Evolutionary conservation across 805 yeast species (phyloP), one percentile per base, ranked within the genome.

Genomic region (Limtongozyma cylindracea): DNA sequence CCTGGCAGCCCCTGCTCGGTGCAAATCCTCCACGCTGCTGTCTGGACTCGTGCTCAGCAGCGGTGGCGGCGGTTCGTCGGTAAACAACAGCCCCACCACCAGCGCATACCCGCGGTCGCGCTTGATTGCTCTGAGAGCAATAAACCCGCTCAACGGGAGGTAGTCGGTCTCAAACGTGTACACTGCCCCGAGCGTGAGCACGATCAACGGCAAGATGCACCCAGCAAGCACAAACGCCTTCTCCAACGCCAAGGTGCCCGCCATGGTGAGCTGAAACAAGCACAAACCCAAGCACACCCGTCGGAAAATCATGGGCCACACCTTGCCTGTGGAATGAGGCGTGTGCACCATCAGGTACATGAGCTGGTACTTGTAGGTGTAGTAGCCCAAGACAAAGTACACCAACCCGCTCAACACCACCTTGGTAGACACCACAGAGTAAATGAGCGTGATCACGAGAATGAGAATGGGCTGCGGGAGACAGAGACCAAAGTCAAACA

Each of bases 271-370:
- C 27, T 64, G 70, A 31, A 64, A 56, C 17, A 64, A 46, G 8
- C 63, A 38, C 20, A 62, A 38, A 1, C 72, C 73, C 15, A 64
- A 34, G 24, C 63, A 53, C 15, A 62, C 46, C 22, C 73, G 38
- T 25, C 65, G 44, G 29, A 62, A 61, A 5, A 64, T 60, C 42
- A 63, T 56, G 3, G 69, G 69, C 73, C 73, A 64, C 3, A 61
- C 67, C 31, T 61, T 61, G 4, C 73, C 73, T 1, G 72, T 64
- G 9, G 69, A 60, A 36, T 64, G 71, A 12, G 62, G 67, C 1
- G 69, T 65, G 31, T 64, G 72, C 13, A 64, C 68, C 47, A 54
- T 56, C 26, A 64, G 56, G 37, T 62, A 64, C 10, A 62, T 53
- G 29, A 64, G 43, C 43, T 64, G 73, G 32, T 64, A 64, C 38